Conservation (phyloP, 2,329 filamentous ascomycete species). For the Cladosporium cucumerinum region DNA sequence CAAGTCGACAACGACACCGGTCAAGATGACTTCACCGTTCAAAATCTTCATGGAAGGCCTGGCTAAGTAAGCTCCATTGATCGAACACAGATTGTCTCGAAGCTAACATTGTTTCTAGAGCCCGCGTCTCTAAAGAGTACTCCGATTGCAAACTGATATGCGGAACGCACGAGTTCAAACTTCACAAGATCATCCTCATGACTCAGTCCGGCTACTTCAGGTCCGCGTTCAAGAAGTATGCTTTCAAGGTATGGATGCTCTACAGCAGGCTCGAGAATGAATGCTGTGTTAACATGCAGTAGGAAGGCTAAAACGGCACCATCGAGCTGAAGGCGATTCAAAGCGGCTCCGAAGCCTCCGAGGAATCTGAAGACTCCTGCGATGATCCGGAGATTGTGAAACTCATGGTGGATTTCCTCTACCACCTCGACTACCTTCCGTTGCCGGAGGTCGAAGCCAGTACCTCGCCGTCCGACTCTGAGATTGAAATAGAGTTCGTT, state of each 20-base stretch:
- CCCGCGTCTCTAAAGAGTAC: conserved; percentile 24
- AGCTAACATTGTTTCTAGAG: conserved; percentile 3
- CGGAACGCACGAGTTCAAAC: conserved; percentile 39
- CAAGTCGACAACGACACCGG: not conserved
- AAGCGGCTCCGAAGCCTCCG: conserved; percentile 14
- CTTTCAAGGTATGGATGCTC: not conserved
- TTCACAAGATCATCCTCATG: conserved; percentile 42
- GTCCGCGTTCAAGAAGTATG: conserved; percentile 15
- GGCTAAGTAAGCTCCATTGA: not conserved
- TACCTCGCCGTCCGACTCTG: not conserved
- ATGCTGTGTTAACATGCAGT: not conserved
- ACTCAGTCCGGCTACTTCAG: conserved; percentile 39
- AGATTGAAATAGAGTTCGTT: not conserved
- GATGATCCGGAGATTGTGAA: conserved; percentile 28
- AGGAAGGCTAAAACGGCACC: not conserved
- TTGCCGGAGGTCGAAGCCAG: not conserved
- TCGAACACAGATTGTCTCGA: not conserved
- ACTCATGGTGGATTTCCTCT: conserved; percentile 30
- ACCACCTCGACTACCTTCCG: conserved; percentile 27
- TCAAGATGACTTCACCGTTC: not conserved
- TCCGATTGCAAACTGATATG: conserved; percentile 44
- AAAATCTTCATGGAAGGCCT: not conserved
- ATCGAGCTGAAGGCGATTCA: conserved; percentile 19
- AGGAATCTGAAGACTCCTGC: conserved; percentile 11
- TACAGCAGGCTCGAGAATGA: not conserved